phyloP scores from a whole-genome alignment of 345 rosid genomes.

The Rhizophora mangle region DNA sequence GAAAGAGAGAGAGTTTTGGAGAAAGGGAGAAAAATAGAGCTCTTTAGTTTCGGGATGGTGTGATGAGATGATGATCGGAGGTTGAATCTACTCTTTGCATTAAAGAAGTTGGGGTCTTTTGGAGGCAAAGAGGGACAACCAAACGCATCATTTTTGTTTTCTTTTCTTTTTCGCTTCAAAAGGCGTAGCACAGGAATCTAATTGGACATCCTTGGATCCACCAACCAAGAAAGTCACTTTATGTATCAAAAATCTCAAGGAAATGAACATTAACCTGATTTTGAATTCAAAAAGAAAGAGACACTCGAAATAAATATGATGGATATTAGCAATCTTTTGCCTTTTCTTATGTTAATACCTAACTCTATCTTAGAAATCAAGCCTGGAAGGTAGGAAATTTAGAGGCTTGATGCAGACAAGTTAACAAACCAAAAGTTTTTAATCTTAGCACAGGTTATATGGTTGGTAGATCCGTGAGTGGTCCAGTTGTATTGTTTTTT shows the following conservation, averaged over 20 bases:
- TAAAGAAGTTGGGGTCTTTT: not conserved
- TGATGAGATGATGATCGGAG: not conserved
- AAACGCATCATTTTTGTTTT: not conserved
- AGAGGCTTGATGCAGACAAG: conserved; percentile 18
- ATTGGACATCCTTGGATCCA: not conserved
- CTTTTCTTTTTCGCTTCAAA: not conserved
- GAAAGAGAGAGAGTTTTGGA: not conserved
- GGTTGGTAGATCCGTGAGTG: conserved; percentile 16
- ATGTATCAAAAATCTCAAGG: not conserved
- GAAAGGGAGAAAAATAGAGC: not conserved
- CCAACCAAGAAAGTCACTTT: not conserved
- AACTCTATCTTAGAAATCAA: conserved; percentile 10
- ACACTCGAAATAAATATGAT: not conserved
- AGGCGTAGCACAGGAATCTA: not conserved
- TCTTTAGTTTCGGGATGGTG: not conserved
- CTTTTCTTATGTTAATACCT: not conserved
- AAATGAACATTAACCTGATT: too few species aligned
- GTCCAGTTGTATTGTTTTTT: not conserved
- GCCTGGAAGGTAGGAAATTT: not conserved
- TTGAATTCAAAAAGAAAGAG: too few species aligned
- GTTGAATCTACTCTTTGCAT: not conserved
- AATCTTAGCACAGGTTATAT: not conserved
- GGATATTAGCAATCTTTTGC: not conserved
- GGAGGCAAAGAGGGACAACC: not conserved
- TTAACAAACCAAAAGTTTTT: not conserved